Conservation (phyloP, 2,329 filamentous ascomycete species). For the Albophoma yamanashiensis region DNA sequence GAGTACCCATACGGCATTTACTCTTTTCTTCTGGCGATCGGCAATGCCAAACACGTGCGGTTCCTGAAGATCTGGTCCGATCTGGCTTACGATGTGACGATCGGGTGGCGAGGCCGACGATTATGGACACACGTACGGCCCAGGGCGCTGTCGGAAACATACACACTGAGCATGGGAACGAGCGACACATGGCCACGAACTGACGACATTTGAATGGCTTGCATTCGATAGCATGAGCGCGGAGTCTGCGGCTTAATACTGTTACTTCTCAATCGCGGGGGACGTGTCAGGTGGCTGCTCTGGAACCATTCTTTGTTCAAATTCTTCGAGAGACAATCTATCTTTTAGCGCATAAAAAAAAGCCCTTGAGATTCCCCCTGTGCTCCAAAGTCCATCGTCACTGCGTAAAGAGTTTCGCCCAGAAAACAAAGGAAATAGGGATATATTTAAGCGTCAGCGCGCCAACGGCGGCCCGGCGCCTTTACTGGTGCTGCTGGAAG, state of each 20-base stretch:
- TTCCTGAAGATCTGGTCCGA: background rate
- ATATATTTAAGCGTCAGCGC: conserved; percentile 1
- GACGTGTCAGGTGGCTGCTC: background rate
- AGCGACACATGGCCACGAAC: background rate
- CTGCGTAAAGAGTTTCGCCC: conserved; percentile 11
- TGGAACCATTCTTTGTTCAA: background rate
- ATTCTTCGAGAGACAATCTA: conserved; percentile 2
- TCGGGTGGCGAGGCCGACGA: background rate
- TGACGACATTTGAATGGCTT: background rate
- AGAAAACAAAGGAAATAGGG: conserved; percentile 1
- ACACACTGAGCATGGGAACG: background rate
- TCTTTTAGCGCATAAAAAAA: conserved; percentile 11
- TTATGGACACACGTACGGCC: background rate
- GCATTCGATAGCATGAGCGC: conserved; percentile 1
- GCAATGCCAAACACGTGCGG: background rate
- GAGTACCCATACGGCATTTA: background rate
- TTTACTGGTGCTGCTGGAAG: conserved; percentile 93
- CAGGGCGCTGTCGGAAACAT: background rate
- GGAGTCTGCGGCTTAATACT: conserved; percentile 1
- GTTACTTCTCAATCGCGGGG: background rate
- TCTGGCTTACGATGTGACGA: background rate
- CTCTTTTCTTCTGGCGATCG: background rate
- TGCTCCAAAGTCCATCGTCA: conserved; percentile 15
- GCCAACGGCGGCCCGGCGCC: too few relatives aligned
- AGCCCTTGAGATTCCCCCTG: conserved; percentile 10